Evolutionary conservation across 2,329 filamentous ascomycete genomes (phyloP).

Genomic region (Rhynchosporium agropyri): DNA sequence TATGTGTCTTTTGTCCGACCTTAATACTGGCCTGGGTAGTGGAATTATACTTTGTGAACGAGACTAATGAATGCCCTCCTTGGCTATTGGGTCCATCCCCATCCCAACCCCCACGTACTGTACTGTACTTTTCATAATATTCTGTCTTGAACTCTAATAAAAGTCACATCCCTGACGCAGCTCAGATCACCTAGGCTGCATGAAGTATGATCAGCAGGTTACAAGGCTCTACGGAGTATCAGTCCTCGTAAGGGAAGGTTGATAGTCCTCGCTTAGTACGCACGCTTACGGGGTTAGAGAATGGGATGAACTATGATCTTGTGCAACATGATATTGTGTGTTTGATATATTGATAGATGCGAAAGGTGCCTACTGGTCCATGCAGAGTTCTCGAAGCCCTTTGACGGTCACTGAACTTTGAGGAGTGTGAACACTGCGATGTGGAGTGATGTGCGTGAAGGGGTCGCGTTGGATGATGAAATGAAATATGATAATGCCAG

Average conservation of each 20-base stretch:
- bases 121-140: slow-evolving; percentile 5
- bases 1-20: slow-evolving; percentile 9
- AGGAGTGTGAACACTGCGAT: too few relatives aligned
- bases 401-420: too few relatives aligned
- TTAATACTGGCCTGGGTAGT: background rate
- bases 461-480: too few relatives aligned
- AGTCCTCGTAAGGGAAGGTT: slow-evolving; percentile 23
- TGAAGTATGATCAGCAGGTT: slow-evolving; percentile 31
- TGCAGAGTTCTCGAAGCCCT: too few relatives aligned
- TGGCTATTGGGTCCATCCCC: slow-evolving; percentile 24
- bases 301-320: background rate
- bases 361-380: too few relatives aligned
- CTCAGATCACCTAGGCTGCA: slow-evolving; percentile 17
- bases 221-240: background rate
- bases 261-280: slow-evolving; percentile 17
- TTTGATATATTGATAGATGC: too few relatives aligned
- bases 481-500: too few relatives aligned
- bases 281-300: background rate
- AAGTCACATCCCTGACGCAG: slow-evolving; percentile 30
- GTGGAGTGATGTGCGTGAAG: too few relatives aligned
- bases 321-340: background rate
- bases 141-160: slow-evolving; percentile 23
- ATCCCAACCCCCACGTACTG: background rate
- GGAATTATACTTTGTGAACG: slow-evolving; percentile 16
- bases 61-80: background rate